Base-by-base conservation (phyloP, 352 stramenopile species). In the Globisporangium canariense region DNA sequence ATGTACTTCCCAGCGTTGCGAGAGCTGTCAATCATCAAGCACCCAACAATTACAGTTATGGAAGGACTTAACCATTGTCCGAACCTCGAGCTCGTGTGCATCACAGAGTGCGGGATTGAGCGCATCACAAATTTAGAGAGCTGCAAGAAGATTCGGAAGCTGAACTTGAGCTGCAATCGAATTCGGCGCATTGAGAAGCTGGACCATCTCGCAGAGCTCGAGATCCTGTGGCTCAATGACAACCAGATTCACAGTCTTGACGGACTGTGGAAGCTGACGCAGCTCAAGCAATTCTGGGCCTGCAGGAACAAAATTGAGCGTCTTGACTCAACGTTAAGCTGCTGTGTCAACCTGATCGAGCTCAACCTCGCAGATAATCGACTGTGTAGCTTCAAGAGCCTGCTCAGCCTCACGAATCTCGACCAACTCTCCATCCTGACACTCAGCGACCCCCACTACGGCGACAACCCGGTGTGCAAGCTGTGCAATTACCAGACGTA, bases 401-500 rank as follows among this genome's bases (percentile, higher is more conserved):
- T 98, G 2, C 63, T 92, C 2, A 81, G 79, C 3, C 76, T 98
- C 9, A 71, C 69, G 25, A 91, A 83, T 36, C 72, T 96, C 20
- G 77, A 91, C 4, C 69, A 71, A 2, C 75, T 98, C 3, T 40
- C 66, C 0, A 68, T 78, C n/a, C 66, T 98, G 18, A 80, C 74
- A 6, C 67, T 97, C 25, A 93, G 75, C 30, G 91, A 98, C 52
- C 85, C 89, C 2, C 91, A 98, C 59, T 98, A 90, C 67, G 91
- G 91, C 0, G 81, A 93, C 56, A 98, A 98, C 51, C 90, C 91
- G 8, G 88, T 97, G 9, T 98, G 91, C 61, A 66, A 74, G n/a
- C 58, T 97, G 28, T 97, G 90, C 71, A 98, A 98, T 71, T 98
- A 98, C 58, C 86, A 97, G 47, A 97, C 91, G 22, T 97, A 96